Evolutionary conservation across 2,329 filamentous ascomycete genomes (phyloP).

Genomic region (Fusarium pininemorale): DNA sequence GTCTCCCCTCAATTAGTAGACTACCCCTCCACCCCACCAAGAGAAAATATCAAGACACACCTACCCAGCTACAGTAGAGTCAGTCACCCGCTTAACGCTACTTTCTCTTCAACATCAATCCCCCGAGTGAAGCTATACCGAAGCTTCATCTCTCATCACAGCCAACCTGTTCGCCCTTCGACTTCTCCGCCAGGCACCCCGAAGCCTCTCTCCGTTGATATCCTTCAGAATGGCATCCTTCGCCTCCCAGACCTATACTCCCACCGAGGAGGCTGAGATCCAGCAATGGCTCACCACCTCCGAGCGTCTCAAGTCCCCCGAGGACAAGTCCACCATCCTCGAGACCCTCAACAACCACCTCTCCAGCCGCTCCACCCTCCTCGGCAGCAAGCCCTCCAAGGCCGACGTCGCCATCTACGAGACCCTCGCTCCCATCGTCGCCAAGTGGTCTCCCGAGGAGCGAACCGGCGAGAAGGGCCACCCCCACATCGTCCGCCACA

Average conservation of each 20-base stretch:
- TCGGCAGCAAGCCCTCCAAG: conserved; percentile 88
- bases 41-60: conserved; percentile 26
- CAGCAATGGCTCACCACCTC: conserved; percentile 87
- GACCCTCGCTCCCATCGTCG: conserved; percentile 78
- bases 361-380: conserved; percentile 85
- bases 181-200: conserved; percentile 44
- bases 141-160: conserved; percentile 39
- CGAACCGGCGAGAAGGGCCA: conserved; percentile 88
- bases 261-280: conserved; percentile 85
- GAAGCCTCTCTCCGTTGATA: conserved; percentile 48
- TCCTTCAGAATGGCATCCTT: conserved; percentile 70
- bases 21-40: conserved; percentile 42
- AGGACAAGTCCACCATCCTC: conserved; percentile 74
- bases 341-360: conserved; percentile 87
- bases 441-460: conserved; percentile 84
- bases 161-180: conserved; percentile 56
- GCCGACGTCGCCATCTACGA: conserved; percentile 88
- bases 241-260: conserved; percentile 74
- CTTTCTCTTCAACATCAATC: background rate
- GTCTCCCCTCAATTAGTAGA: background rate
- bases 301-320: conserved; percentile 67
- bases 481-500: conserved; percentile 88
- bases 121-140: conserved; percentile 35
- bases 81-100: background rate
- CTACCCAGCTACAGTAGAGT: background rate